Conservation (phyloP, 495 filamentous ascomycete species). For the Neurospora sp. region DNA sequence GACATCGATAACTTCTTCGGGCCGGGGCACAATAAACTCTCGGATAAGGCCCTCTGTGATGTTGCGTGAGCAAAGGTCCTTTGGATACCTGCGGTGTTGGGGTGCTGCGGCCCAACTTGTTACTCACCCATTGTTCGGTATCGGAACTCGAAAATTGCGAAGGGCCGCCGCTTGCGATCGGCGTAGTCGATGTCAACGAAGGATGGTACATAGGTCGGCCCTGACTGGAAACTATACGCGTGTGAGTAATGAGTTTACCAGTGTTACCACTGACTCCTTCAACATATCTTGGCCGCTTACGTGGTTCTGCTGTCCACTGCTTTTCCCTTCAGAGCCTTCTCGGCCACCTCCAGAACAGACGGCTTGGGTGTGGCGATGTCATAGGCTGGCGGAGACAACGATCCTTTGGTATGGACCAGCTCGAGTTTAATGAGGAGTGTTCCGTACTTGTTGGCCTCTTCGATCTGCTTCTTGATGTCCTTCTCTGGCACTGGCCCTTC, state of each 20-base stretch:
- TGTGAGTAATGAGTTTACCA: neutral
- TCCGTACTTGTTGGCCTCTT: neutral
- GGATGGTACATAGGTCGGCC: neutral
- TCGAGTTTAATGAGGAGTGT: neutral
- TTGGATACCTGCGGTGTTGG: too few species aligned
- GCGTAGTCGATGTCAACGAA: neutral
- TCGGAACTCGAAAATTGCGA: conserved; percentile 10
- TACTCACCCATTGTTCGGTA: conserved; percentile 10
- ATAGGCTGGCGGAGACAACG: too few species aligned
- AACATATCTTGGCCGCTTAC: neutral
- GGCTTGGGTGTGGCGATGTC: neutral
- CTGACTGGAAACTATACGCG: neutral
- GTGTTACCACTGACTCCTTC: too few species aligned
- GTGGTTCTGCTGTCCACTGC: neutral
- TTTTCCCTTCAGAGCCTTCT: conserved; percentile 8
- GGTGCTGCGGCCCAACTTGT: too few species aligned
- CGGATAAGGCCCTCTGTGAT: conserved; percentile 3
- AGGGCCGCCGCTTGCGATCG: conserved; percentile 3
- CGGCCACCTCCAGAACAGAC: neutral
- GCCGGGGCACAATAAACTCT: neutral
- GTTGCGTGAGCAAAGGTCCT: too few species aligned
- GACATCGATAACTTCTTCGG: neutral
- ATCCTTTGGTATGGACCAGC: too few species aligned
- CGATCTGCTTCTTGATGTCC: neutral
- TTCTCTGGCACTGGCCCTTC: neutral